Conservation (phyloP, 2,329 filamentous ascomycete genomes). For the Penicillium sp. region DNA sequence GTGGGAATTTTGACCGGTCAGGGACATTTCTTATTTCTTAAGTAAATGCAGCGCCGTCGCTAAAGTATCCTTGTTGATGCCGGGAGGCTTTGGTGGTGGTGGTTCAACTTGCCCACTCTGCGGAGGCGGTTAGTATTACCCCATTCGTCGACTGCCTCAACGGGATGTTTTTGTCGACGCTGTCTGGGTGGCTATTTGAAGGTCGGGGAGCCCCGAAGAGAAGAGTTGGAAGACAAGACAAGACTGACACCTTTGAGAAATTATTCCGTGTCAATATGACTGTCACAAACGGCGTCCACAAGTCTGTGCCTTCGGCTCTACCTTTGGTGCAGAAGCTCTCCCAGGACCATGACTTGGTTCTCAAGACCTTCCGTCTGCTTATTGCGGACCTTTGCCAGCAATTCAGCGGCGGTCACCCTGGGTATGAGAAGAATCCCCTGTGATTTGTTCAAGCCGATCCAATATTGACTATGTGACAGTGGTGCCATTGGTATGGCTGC, state of each 20-base stretch:
- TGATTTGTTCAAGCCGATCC: neutral
- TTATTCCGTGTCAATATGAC: constrained; percentile 28
- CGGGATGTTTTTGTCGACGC: constrained; percentile 16
- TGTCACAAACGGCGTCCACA: constrained; percentile 16
- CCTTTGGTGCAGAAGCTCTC: constrained; percentile 32
- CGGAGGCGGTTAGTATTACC: constrained; percentile 15
- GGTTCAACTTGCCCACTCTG: constrained; percentile 13
- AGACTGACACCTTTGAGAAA: neutral
- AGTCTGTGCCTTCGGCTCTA: constrained; percentile 23
- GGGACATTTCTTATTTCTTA: constrained; percentile 7
- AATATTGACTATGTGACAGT: neutral
- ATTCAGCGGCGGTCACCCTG: constrained; percentile 72
- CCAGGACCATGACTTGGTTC: constrained; percentile 55
- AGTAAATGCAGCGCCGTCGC: neutral
- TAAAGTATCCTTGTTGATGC: constrained; percentile 10
- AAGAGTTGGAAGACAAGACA: too few relatives aligned
- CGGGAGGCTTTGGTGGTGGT: neutral
- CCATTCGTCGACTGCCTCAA: constrained; percentile 13
- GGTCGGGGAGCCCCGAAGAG: neutral
- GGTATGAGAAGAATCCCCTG: constrained; percentile 48
- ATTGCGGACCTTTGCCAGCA: constrained; percentile 74
- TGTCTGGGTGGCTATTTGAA: constrained; percentile 3
- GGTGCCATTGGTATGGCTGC: constrained; percentile 59
- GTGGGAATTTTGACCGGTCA: constrained; percentile 3
- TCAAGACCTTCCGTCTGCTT: constrained; percentile 66